Evolutionary conservation across 2,329 filamentous ascomycete species (phyloP), one percentile per base, ranked within the genome.

Genomic region (Aspergillus ochraceus): DNA sequence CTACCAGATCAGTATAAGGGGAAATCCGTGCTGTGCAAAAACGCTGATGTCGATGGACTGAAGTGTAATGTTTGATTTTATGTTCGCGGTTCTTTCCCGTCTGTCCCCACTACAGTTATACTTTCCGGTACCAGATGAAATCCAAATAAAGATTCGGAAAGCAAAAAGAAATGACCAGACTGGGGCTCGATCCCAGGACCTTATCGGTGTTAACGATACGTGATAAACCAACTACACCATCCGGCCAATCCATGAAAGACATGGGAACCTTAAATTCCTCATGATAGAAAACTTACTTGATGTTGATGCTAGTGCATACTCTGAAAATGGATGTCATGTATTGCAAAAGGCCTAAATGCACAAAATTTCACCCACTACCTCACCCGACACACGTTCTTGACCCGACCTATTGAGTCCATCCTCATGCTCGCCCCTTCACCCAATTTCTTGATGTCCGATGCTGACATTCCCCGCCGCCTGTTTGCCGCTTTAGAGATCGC

Each of bases 161-260:
- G 14, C 14, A 42, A 12, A 57, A 57, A 53, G 17, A 6, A 54
- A 58, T 58, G 64, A 66, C 63, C 63, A 66, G 63, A 62, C 63
- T 62, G 61, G 68, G 68, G 62, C 52, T 70, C 60, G 68, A 70
- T 67, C 68, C 67, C 63, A 67, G 64, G 68, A 70, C 68, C 68
- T 70, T 69, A 65, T 69, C 67, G 66, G 69, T 72, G 70, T 72
- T 70, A 72, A 70, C 69, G 69, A 71, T 69, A 71, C 67, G 70
- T 71, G 70, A 71, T 71, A 67, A 67, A 42, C 36, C 36, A 42
- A 42, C 36, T 42, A 42, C 36, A 42, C 36, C 36, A 42, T n/a
- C 36, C 36, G 14, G 36, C 36, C 36, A n/a, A 42, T 42, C n/a
- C n/a, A n/a, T n/a, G n/a, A n/a, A n/a, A n/a, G n/a, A n/a, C n/a